Conservation (phyloP, 768 basidiomycete species). For the Tulasnella sp. region DNA sequence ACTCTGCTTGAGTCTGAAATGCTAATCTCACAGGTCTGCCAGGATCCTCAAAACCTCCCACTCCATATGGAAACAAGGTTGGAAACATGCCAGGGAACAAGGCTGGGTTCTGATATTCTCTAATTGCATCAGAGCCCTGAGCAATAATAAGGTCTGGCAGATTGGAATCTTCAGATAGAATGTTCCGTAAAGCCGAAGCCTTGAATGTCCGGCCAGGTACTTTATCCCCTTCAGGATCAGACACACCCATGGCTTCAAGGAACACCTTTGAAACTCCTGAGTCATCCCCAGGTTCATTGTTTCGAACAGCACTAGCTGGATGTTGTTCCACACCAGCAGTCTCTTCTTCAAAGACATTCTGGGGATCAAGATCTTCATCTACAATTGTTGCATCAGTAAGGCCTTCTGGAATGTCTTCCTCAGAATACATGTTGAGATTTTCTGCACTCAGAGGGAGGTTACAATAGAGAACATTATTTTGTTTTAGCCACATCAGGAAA, state of each 20-base stretch:
- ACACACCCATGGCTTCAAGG: constrained; percentile 36
- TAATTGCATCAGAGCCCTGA: constrained; percentile 30
- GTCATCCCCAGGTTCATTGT: neutral
- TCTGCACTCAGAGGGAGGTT: constrained; percentile 7
- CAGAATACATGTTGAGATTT: constrained; percentile 26
- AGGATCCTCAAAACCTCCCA: constrained; percentile 36
- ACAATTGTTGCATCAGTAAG: constrained; percentile 29
- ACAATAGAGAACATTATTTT: constrained; percentile 39
- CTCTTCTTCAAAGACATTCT: neutral
- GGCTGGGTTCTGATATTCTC: constrained; percentile 37
- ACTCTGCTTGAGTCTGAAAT: constrained; percentile 34
- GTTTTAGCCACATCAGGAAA: constrained; percentile 39
- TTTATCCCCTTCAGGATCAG: constrained; percentile 35
- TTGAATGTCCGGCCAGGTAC: constrained; percentile 32
- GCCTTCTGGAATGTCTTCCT: constrained; percentile 32
- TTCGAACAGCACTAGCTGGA: neutral
- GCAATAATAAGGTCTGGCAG: constrained; percentile 34
- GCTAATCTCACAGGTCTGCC: constrained; percentile 22
- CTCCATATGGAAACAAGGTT: constrained; percentile 36
- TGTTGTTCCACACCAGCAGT: neutral
- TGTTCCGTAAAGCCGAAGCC: constrained; percentile 34
- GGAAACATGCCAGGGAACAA: constrained; percentile 37
- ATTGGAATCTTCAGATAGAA: constrained; percentile 20
- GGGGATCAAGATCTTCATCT: neutral
- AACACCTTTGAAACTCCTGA: constrained; percentile 25